Base-by-base conservation (phyloP, 768 basidiomycete species). In the Tricholoma sp. region DNA sequence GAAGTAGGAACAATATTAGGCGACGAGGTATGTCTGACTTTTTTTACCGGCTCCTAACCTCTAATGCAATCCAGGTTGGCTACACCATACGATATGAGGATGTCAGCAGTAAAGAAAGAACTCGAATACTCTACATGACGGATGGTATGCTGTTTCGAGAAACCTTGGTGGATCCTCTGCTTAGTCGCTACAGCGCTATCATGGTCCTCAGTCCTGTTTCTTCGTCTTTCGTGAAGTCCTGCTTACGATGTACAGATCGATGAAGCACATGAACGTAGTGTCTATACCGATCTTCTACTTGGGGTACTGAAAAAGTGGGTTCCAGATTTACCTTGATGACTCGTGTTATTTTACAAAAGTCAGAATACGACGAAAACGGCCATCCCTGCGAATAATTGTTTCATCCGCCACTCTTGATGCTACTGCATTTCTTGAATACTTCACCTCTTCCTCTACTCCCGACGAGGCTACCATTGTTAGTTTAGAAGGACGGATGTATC, bases 121-220 rank as follows among this genome's bases (percentile, higher is more conserved):
- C 97, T 1, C 81, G 91, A 28, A 91, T 99, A 68, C 80, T 94
- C 41, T 99, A 98, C 70, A 82, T 98, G 83, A 99, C 97, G 32
- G 97, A 99, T 69, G 97, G 97, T 45, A 95, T 98, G 86, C 84
- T 99, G 36, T 98, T 98, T 69, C 84, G 95, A 57, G 95, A 98
- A 73, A 88, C 88, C 20, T 80, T 98, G 64, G 76, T 94, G 36
- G 96, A 99, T 66, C 97, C 97, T 15, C 71, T 98, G 29, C 78
- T 99, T 52, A 92, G 88, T 67, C 85, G 88, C 24, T 98, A 95
- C 65, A 96, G 93, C 65, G 93, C 94, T 9, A 89, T 98, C 58
- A 98, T 99, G 94, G 94, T 89, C 61, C 49, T 78, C 68, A 56
- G 4, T 55, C 15, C 1, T 32, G 20, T 37, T 39, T n/a, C 48